A percentile compares a stretch with the other conserved stretches of the same genome.
Evolutionary conservation across 2,329 filamentous ascomycete species (phyloP).

Genomic region (Fusarium sp.): DNA sequence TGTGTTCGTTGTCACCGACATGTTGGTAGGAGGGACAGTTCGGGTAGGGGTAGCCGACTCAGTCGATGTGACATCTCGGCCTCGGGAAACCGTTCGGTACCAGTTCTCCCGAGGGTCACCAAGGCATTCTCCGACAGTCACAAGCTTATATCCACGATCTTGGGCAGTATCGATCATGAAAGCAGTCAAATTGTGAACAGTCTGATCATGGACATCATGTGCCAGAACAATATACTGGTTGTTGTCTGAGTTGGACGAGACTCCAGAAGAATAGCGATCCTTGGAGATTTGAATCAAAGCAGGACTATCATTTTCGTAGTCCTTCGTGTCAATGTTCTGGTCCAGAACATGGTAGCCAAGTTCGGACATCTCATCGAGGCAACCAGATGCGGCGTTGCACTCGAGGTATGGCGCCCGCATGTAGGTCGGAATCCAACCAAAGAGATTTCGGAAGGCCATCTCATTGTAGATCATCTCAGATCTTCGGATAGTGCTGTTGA

Average conservation of each 20-base stretch:
- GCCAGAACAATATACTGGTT: conserved; percentile 61
- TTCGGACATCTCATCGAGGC: conserved; percentile 47
- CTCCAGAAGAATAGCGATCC: conserved; percentile 46
- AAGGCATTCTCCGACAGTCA: conserved; percentile 67
- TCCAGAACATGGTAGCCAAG: conserved; percentile 66
- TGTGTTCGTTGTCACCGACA: conserved; percentile 20
- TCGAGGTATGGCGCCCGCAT: conserved; percentile 58
- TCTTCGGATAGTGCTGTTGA: conserved; percentile 47
- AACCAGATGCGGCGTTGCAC: conserved; percentile 53
- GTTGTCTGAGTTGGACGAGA: conserved; percentile 46
- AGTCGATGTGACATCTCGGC: conserved; percentile 15
- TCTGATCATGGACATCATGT: conserved; percentile 62
- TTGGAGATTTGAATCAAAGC: conserved; percentile 60
- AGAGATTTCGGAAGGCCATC: conserved; percentile 54
- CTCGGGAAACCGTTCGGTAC: conserved; percentile 54
- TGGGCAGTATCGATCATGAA: conserved; percentile 56
- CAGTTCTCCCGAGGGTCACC: conserved; percentile 61
- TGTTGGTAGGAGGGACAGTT: conserved; percentile 5
- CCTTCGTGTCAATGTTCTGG: conserved; percentile 69
- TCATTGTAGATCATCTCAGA: conserved; percentile 58
- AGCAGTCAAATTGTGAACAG: conserved; percentile 53
- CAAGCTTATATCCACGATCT: conserved; percentile 56
- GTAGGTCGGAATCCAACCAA: conserved; percentile 55
- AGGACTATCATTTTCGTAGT: conserved; percentile 63
- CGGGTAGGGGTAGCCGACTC: conserved; percentile 18